Conservation (phyloP, 2,329 filamentous ascomycete genomes). For the Neoscytalidium dimidiatum region DNA sequence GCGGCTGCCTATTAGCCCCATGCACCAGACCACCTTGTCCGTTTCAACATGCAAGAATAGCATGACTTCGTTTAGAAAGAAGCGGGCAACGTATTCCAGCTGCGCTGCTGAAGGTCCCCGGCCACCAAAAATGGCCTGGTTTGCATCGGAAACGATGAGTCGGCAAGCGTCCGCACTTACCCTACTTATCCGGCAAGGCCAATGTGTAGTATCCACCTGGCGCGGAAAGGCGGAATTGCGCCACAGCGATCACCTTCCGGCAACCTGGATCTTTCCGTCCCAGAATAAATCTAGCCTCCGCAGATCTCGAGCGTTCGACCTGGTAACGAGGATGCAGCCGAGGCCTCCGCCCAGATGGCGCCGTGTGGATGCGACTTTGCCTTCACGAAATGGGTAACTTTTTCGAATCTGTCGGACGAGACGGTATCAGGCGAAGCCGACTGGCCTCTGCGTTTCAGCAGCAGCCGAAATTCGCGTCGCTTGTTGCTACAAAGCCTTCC, state of each 20-base stretch:
- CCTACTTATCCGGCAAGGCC: background rate
- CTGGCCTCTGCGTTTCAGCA: no score
- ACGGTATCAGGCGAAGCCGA: background rate
- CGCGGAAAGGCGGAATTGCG: background rate
- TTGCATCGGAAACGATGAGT: background rate
- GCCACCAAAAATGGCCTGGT: background rate
- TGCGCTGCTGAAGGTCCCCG: background rate
- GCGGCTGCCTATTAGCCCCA: background rate
- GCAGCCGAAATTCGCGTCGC: background rate
- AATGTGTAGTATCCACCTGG: no score
- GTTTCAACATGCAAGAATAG: background rate
- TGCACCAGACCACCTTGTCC: background rate
- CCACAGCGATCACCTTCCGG: background rate
- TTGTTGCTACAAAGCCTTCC: background rate
- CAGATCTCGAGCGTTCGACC: background rate
- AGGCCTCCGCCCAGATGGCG: background rate
- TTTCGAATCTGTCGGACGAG: background rate
- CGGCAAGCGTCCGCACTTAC: background rate
- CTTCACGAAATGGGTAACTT: background rate
- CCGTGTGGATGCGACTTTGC: background rate
- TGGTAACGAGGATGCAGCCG: background rate
- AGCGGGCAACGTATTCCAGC: background rate
- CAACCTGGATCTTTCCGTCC: background rate
- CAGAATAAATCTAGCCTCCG: background rate
- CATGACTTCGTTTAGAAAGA: background rate